Percentiles rank a stretch among this genome's conserved stretches.
Conservation (phyloP, 2,329 filamentous ascomycete genomes). For the Aspergillus neotritici region DNA sequence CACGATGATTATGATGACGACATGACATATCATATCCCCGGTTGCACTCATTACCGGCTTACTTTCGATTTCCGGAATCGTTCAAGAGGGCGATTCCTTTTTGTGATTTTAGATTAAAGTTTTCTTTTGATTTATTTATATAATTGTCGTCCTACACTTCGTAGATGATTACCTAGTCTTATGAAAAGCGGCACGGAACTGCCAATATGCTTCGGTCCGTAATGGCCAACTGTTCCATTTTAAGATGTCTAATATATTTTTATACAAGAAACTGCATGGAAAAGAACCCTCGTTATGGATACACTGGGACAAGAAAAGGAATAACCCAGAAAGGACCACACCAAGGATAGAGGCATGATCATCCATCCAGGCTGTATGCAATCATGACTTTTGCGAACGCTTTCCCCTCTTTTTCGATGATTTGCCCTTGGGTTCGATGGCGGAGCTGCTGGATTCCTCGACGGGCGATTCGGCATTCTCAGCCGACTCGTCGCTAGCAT, state of each 20-base stretch:
- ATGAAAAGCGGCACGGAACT: no score
- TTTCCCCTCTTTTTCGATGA: slow-evolving; percentile 24
- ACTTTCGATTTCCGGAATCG: not conserved
- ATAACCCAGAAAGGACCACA: not conserved
- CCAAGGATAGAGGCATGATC: not conserved
- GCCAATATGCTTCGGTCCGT: no score
- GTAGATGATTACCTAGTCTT: no score
- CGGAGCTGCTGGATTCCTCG: slow-evolving; percentile 22
- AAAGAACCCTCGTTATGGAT: no score
- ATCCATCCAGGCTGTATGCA: no score
- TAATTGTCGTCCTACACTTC: no score
- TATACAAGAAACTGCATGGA: no score
- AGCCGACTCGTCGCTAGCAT: slow-evolving; percentile 17
- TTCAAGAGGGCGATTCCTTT: no score
- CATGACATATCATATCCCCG: slow-evolving; percentile 5
- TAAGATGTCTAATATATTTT: no score
- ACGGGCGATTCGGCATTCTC: slow-evolving; percentile 14
- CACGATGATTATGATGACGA: slow-evolving; percentile 19
- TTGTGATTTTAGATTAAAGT: no score
- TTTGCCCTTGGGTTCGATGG: slow-evolving; percentile 17
- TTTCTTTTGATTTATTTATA: no score
- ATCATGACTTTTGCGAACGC: slow-evolving; percentile 26
- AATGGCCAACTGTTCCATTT: no score
- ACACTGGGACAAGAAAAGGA: not conserved
- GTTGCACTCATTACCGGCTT: slow-evolving; percentile 6